Conservation (phyloP, 257 asterid genomes). For the Primulina eburnea region DNA sequence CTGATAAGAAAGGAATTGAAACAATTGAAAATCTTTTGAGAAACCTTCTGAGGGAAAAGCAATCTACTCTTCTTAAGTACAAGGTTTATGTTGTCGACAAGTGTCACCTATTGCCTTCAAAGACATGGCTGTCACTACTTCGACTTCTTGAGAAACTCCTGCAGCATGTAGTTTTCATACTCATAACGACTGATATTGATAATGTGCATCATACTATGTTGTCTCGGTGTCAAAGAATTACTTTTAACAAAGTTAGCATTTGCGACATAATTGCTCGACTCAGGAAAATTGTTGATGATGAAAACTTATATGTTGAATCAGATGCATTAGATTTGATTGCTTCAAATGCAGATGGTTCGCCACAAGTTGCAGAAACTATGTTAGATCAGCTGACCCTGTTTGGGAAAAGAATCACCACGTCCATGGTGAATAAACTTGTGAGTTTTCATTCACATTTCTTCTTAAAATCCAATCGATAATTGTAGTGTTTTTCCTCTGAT, state of each 20-base stretch:
- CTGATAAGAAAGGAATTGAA: slow-evolving; percentile 61
- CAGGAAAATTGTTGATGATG: slow-evolving; percentile 61
- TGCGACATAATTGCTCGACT: slow-evolving; percentile 66
- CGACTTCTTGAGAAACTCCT: slow-evolving; percentile 76
- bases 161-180: slow-evolving; percentile 61
- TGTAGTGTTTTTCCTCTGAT: neutral
- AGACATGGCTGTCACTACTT: slow-evolving; percentile 79
- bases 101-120: slow-evolving; percentile 84
- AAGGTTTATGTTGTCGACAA: slow-evolving; percentile 74
- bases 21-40: slow-evolving; percentile 56
- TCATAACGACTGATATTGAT: slow-evolving; percentile 72
- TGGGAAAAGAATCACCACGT: slow-evolving; percentile 73
- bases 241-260: slow-evolving; percentile 73
- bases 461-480: neutral
- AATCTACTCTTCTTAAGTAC: slow-evolving; percentile 41
- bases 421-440: slow-evolving; percentile 95
- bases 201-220: slow-evolving; percentile 71
- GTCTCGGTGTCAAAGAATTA: slow-evolving; percentile 84
- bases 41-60: slow-evolving; percentile 38
- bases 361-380: slow-evolving; percentile 94
- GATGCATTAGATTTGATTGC: slow-evolving; percentile 89
- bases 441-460: slow-evolving; percentile 35
- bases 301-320: slow-evolving; percentile 64
- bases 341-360: slow-evolving; percentile 88
- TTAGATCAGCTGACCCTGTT: slow-evolving; percentile 89